Evolutionary conservation across 2,329 filamentous ascomycete species (phyloP).

Genomic region (Dactylellina haptotyla): DNA sequence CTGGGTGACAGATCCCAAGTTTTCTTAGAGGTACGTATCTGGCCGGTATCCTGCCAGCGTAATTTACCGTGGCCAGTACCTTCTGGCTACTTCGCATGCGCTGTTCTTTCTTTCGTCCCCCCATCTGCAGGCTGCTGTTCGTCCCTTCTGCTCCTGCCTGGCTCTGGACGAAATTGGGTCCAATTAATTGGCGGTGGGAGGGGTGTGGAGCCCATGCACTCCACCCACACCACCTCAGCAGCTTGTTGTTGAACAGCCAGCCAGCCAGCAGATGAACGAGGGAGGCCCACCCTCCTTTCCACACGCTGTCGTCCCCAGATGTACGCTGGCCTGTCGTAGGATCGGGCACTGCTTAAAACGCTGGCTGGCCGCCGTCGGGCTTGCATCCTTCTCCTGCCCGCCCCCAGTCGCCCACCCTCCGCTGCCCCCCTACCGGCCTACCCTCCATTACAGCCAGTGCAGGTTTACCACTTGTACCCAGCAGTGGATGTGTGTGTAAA

Average conservation of each 20-base stretch:
- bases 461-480: too few relatives aligned
- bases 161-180: too few relatives aligned
- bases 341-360: constrained; percentile 24
- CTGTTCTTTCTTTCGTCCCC: too few relatives aligned
- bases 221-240: background rate
- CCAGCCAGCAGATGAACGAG: constrained; percentile 1
- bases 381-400: background rate
- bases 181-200: too few relatives aligned
- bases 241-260: background rate
- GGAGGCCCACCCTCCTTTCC: constrained; percentile 7
- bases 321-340: constrained; percentile 36
- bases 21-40: constrained; percentile 23
- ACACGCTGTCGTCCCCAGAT: constrained; percentile 36
- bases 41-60: background rate
- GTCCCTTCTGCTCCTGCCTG: constrained; percentile 6
- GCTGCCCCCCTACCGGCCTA: background rate
- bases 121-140: background rate
- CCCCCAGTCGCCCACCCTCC: background rate
- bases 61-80: too few relatives aligned
- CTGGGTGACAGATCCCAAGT: too few relatives aligned
- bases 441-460: too few relatives aligned
- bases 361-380: constrained; percentile 7
- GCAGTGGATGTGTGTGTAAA: too few relatives aligned
- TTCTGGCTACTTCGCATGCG: too few relatives aligned
- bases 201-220: constrained; percentile 4